Conservation (phyloP, 371 early-diverging fungal genomes). For the Mucor saturninus region DNA sequence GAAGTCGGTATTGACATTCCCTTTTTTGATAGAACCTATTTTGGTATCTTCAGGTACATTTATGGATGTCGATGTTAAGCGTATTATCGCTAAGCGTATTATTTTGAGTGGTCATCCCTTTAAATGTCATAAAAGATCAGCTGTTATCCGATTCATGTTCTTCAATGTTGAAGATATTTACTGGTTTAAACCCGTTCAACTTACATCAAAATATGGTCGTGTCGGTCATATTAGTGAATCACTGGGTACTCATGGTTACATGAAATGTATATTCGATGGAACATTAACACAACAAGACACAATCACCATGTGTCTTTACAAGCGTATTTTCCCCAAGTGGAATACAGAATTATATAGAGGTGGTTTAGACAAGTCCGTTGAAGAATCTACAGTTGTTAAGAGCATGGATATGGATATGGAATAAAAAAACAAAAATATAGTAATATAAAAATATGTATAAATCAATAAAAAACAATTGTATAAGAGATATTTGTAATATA, state of each 20-base stretch:
- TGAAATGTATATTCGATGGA: conserved; percentile 95
- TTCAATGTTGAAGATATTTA: conserved; percentile 87
- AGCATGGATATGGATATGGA: conserved; percentile 24
- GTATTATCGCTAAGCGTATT: conserved; percentile 94
- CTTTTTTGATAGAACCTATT: conserved; percentile 50
- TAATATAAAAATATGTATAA: conserved; percentile 4
- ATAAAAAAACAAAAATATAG: background rate
- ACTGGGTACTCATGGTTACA: conserved; percentile 97
- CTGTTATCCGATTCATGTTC: conserved; percentile 97
- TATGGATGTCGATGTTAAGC: conserved; percentile 76
- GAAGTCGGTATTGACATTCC: background rate
- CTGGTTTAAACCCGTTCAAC: conserved; percentile 94
- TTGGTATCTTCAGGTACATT: conserved; percentile 84
- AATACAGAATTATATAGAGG: conserved; percentile 53
- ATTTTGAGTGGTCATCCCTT: conserved; percentile 94
- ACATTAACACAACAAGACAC: conserved; percentile 92
- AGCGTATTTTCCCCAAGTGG: conserved; percentile 95
- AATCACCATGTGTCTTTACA: conserved; percentile 92
- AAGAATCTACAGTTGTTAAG: conserved; percentile 20
- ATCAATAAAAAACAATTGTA: conserved; percentile 11
- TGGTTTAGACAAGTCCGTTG: conserved; percentile 23
- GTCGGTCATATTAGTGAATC: conserved; percentile 92
- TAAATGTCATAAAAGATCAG: conserved; percentile 90
- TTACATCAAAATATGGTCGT: conserved; percentile 89
- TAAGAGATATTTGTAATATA: background rate